phyloP scores from a whole-genome alignment of 2,329 filamentous ascomycete species.

The Ophiosphaerella narmari region DNA sequence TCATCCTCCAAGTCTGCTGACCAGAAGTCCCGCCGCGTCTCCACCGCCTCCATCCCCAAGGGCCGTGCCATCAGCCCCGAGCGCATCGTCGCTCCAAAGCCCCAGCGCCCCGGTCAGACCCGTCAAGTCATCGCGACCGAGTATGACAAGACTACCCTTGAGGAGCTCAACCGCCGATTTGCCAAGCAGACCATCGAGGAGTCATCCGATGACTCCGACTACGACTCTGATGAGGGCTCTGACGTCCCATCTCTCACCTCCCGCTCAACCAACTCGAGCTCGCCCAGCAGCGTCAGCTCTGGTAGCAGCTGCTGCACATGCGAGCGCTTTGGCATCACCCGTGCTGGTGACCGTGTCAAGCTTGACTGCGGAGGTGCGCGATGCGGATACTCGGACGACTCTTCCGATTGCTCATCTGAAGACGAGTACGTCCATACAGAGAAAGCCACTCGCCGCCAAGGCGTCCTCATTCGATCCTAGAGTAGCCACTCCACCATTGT shows the following conservation, averaged over 20 bases:
- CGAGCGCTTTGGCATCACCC: constrained; percentile 95
- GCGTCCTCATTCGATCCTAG: constrained; percentile 50
- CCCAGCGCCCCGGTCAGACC: constrained; percentile 83
- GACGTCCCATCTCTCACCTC: constrained; percentile 72
- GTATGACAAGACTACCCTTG: constrained; percentile 75
- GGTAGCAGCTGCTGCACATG: constrained; percentile 74
- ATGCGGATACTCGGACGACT: constrained; percentile 80
- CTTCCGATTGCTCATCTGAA: constrained; percentile 71
- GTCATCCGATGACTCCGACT: constrained; percentile 58
- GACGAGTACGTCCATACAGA: constrained; percentile 62
- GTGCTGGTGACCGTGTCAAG: constrained; percentile 89
- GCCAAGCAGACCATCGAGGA: constrained; percentile 65
- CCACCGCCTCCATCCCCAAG: constrained; percentile 73
- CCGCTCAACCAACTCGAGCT: constrained; percentile 72
- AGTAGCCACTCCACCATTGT: constrained; percentile 7
- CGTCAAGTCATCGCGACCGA: constrained; percentile 83
- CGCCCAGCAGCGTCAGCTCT: constrained; percentile 66
- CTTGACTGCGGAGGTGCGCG: constrained; percentile 90
- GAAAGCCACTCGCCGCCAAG: constrained; percentile 54
- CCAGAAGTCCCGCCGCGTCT: constrained; percentile 57
- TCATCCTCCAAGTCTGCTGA: constrained; percentile 45
- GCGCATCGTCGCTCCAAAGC: constrained; percentile 89
- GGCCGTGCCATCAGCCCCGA: constrained; percentile 86
- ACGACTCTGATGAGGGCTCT: constrained; percentile 66
- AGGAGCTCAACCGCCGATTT: constrained; percentile 80